phyloP scores from a whole-genome alignment of 2,329 filamentous ascomycete species.

The Parastagonospora nodorum region DNA sequence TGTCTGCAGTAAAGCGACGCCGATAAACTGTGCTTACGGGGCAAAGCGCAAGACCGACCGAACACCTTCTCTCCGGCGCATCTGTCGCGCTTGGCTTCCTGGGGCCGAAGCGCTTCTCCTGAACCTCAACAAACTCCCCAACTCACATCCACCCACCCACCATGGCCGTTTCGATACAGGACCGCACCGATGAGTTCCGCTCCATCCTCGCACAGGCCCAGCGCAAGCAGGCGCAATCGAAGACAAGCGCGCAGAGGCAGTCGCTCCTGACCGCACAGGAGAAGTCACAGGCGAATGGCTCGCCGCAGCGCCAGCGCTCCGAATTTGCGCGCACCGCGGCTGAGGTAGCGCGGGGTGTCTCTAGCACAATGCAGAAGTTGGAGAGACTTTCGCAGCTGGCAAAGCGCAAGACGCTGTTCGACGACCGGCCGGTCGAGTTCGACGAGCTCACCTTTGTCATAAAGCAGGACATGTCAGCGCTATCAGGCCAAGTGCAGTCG shows the following conservation, averaged over 20 bases:
- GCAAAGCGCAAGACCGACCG: background rate
- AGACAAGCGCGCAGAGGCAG: conserved; percentile 77
- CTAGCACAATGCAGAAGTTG: conserved; percentile 90
- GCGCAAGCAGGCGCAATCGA: conserved; percentile 75
- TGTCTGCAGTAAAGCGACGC: no score
- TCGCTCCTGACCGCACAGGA: conserved; percentile 78
- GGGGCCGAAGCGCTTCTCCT: conserved; percentile 8
- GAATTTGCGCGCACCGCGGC: conserved; percentile 93
- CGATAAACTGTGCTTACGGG: background rate
- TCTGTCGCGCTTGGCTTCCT: conserved; percentile 11
- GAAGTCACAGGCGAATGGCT: conserved; percentile 61
- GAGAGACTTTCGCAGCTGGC: conserved; percentile 92
- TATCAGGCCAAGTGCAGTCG: conserved; percentile 85
- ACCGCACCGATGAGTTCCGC: conserved; percentile 94
- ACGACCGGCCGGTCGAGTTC: conserved; percentile 95
- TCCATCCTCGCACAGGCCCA: conserved; percentile 87
- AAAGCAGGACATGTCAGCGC: conserved; percentile 88
- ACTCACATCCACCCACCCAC: conserved; percentile 26
- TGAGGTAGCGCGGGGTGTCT: conserved; percentile 89
- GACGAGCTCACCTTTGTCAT: conserved; percentile 97
- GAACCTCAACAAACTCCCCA: conserved; percentile 3
- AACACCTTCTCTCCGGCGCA: conserved; percentile 4
- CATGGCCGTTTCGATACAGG: conserved; percentile 80
- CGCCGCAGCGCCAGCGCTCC: conserved; percentile 62
- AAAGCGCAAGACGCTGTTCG: conserved; percentile 95